Percentiles rank a stretch among this genome's conserved stretches.
Evolutionary conservation across 2,329 filamentous ascomycete species (phyloP).

Genomic region (Ophiostoma triangulosporum): DNA sequence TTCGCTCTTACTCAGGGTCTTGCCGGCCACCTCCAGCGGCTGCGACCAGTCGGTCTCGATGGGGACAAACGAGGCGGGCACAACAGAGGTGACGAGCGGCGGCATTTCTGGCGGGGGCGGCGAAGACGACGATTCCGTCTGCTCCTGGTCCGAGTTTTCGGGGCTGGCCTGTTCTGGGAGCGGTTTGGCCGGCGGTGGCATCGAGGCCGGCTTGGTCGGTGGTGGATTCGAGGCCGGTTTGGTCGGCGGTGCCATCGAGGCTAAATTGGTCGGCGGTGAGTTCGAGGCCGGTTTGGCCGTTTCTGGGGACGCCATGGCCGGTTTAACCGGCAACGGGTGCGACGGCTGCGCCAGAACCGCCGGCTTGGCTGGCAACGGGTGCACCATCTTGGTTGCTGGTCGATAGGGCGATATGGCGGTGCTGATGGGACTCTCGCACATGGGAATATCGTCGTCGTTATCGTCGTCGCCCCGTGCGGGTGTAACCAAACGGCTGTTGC

Average conservation of each 20-base stretch:
- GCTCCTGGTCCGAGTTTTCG: not conserved
- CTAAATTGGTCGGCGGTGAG: no score
- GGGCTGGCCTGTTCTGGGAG: no score
- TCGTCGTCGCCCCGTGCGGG: not conserved
- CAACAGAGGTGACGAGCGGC: conserved; percentile 16
- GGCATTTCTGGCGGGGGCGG: conserved; percentile 8
- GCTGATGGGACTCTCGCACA: not conserved
- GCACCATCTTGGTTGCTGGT: not conserved
- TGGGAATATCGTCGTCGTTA: not conserved
- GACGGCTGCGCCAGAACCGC: no score
- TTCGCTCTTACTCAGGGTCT: conserved; percentile 16
- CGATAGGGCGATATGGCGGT: not conserved
- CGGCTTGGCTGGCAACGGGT: no score
- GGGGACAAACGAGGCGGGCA: conserved; percentile 23
- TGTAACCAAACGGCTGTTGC: conserved; percentile 4
- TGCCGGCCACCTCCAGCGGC: conserved; percentile 14
- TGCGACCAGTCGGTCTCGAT: conserved; percentile 20
- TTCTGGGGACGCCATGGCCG: no score
- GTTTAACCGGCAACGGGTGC: no score
- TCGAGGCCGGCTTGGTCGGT: no score
- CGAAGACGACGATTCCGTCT: not conserved
- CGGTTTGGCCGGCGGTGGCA: no score
- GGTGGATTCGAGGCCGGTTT: no score
- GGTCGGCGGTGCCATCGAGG: no score
- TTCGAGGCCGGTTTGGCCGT: no score